A percentile compares a stretch with the other conserved stretches of the same genome.
Evolutionary conservation across 2,329 filamentous ascomycete genomes (phyloP).

Genomic region (Xylariales sp.): DNA sequence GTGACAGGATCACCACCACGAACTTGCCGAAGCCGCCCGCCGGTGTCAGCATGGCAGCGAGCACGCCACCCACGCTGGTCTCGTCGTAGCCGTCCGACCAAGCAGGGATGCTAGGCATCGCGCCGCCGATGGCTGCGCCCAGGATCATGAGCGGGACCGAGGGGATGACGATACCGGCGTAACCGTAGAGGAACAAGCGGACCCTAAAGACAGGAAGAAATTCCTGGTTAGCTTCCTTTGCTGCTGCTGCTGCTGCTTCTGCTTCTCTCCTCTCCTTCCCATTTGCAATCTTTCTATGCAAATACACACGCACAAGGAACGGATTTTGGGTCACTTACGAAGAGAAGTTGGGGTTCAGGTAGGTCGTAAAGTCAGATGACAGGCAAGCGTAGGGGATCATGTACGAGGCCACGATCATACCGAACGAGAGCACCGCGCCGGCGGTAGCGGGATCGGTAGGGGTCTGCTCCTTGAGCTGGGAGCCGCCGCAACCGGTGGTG

Average conservation of each 20-base stretch:
- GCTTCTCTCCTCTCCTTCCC: too few species aligned
- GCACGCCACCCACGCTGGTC: conserved; percentile 52
- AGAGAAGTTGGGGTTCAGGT: conserved; percentile 52
- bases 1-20: conserved; percentile 52
- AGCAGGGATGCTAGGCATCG: conserved; percentile 45
- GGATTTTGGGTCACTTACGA: conserved; percentile 32
- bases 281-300: too few species aligned
- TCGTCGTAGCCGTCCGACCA: conserved; percentile 51
- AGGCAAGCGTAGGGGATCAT: conserved; percentile 59
- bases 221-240: too few species aligned
- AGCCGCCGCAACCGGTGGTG: conserved; percentile 49
- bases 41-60: conserved; percentile 54
- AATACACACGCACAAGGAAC: too few species aligned
- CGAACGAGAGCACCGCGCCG: conserved; percentile 48
- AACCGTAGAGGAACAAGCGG: conserved; percentile 49
- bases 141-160: conserved; percentile 58
- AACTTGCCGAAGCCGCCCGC: conserved; percentile 60
- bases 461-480: conserved; percentile 43
- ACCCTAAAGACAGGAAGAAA: too few species aligned
- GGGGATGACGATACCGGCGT: conserved; percentile 49
- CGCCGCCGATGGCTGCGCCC: conserved; percentile 60
- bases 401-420: conserved; percentile 58
- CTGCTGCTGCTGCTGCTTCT: too few species aligned
- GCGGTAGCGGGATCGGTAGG: conserved; percentile 37
- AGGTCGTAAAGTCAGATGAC: conserved; percentile 57